These are phyloP conservation scores for Seiridium cupressi DNA, from an alignment of 2,329 filamentous ascomycete species.

Conservation along the genomic window DNA sequence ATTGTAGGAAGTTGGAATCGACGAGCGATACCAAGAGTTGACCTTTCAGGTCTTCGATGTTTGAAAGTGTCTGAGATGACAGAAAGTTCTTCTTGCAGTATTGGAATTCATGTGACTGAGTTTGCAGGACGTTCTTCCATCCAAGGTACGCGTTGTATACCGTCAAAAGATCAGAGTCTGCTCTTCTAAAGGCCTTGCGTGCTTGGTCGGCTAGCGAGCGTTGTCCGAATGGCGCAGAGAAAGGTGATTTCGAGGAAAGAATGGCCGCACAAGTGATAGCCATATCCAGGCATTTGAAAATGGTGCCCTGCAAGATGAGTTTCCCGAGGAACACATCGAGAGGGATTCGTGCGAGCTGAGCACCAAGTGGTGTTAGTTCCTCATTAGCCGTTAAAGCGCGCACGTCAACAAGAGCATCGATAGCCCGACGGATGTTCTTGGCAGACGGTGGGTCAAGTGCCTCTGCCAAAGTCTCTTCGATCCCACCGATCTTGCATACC, in stretches of 20 bases:
- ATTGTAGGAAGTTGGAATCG: conserved; percentile 78
- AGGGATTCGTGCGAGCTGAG: conserved; percentile 83
- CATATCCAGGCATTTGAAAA: conserved; percentile 91
- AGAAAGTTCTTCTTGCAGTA: conserved; percentile 96
- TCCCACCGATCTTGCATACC: conserved; percentile 92
- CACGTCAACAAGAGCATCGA: conserved; percentile 91
- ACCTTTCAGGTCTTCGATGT: conserved; percentile 93
- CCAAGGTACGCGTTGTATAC: conserved; percentile 89
- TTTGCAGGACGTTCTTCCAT: conserved; percentile 81
- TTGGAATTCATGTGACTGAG: conserved; percentile 72
- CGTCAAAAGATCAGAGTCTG: conserved; percentile 89
- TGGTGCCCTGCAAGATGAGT: conserved; percentile 78
- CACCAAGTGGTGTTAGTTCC: conserved; percentile 81
- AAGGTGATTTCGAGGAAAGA: conserved; percentile 91
- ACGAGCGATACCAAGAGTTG: conserved; percentile 83
- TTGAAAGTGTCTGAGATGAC: conserved; percentile 80
- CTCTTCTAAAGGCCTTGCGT: conserved; percentile 74
- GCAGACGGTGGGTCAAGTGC: conserved; percentile 87
- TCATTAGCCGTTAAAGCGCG: conserved; percentile 80
- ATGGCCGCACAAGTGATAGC: conserved; percentile 90
- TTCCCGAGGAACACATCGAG: conserved; percentile 95
- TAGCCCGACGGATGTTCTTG: conserved; percentile 89
- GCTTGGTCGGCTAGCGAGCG: conserved; percentile 79
- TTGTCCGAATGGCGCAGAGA: conserved; percentile 81
- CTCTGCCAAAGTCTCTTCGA: conserved; percentile 83